Conservation (phyloP, 106 monocot genomes). For the Xerophyta viscosa region DNA sequence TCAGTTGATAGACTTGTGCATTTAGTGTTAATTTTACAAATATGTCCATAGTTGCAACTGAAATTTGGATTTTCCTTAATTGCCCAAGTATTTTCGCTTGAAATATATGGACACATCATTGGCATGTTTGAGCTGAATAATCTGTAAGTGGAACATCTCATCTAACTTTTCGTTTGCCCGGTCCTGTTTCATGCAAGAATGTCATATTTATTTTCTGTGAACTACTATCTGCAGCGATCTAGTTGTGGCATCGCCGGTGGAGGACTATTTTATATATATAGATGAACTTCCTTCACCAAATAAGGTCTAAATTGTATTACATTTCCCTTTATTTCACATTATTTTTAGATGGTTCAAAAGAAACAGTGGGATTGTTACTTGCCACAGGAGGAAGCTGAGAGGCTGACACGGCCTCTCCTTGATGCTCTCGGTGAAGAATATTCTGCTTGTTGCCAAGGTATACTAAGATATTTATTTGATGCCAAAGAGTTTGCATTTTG, state of each 20-base stretch:
- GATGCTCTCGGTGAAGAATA: constrained; percentile 83
- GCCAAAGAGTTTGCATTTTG: too few species aligned
- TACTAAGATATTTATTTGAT: not conserved
- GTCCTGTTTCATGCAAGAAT: too few species aligned
- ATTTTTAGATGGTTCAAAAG: not conserved
- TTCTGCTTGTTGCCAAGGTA: constrained; percentile 78
- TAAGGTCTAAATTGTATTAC: constrained; percentile 52
- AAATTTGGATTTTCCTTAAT: constrained; percentile 31
- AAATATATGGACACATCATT: constrained; percentile 96
- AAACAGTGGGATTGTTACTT: not conserved
- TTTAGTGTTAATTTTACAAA: not conserved
- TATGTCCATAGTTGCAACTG: constrained; percentile 27
- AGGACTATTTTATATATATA: constrained; percentile 87
- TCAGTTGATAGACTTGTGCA: not conserved
- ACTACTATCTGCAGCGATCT: constrained; percentile 52
- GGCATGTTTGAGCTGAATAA: constrained; percentile 99
- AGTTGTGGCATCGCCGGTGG: constrained; percentile 94
- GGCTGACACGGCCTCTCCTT: constrained; percentile 44
- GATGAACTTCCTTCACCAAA: constrained; percentile 65
- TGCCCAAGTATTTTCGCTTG: constrained; percentile 82
- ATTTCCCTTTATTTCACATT: not conserved
- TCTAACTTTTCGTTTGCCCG: too few species aligned
- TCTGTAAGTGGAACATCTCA: constrained; percentile 72
- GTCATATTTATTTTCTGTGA: too few species aligned
- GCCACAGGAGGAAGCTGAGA: constrained; percentile 68